A percentile compares a stretch with the other conserved stretches of the same genome.
These are phyloP conservation scores for Sporothrix brunneoviolacea DNA, from an alignment of 2,329 filamentous ascomycete species.

Conservation along the genomic window DNA sequence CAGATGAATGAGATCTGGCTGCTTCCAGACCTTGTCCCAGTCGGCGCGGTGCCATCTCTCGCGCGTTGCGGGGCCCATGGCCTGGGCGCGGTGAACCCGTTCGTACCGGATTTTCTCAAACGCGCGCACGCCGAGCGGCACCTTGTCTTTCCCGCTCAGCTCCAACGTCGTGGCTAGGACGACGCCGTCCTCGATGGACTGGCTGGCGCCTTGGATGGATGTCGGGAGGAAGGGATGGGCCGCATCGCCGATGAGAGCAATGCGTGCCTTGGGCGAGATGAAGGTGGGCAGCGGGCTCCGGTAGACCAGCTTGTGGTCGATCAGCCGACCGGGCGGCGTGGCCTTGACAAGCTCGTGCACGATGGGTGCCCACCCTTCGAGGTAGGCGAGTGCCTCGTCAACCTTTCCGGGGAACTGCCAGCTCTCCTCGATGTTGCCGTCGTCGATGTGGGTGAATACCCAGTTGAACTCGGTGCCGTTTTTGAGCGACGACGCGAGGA, in stretches of 20 bases:
- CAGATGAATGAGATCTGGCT: slow-evolving; percentile 38
- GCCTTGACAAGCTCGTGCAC: slow-evolving; percentile 35
- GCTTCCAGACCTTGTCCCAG: slow-evolving; percentile 38
- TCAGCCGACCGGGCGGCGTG: slow-evolving; percentile 20
- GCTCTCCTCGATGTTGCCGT: slow-evolving; percentile 40
- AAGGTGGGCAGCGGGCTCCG: slow-evolving; percentile 26
- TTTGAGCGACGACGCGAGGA: slow-evolving; percentile 46
- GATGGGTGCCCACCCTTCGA: slow-evolving; percentile 34
- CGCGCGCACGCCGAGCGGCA: slow-evolving; percentile 34
- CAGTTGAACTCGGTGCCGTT: slow-evolving; percentile 45
- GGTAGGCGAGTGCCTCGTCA: slow-evolving; percentile 36
- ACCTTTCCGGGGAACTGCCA: slow-evolving; percentile 39
- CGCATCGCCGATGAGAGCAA: slow-evolving; percentile 33
- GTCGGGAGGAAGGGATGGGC: slow-evolving; percentile 35
- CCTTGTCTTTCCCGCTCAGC: slow-evolving; percentile 25
- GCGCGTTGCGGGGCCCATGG: slow-evolving; percentile 39
- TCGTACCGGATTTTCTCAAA: slow-evolving; percentile 42
- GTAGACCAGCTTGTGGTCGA: slow-evolving; percentile 34
- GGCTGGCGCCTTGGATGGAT: slow-evolving; percentile 33
- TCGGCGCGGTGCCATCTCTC: slow-evolving; percentile 48
- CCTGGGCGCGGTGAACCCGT: slow-evolving; percentile 40
- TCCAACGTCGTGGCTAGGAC: slow-evolving; percentile 31
- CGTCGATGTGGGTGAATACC: slow-evolving; percentile 44
- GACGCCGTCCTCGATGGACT: slow-evolving; percentile 34
- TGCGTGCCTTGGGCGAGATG: slow-evolving; percentile 27